Evolutionary conservation across 176 grass and related monocot species (phyloP).

Genomic region (Rhynchospora tenuis): DNA sequence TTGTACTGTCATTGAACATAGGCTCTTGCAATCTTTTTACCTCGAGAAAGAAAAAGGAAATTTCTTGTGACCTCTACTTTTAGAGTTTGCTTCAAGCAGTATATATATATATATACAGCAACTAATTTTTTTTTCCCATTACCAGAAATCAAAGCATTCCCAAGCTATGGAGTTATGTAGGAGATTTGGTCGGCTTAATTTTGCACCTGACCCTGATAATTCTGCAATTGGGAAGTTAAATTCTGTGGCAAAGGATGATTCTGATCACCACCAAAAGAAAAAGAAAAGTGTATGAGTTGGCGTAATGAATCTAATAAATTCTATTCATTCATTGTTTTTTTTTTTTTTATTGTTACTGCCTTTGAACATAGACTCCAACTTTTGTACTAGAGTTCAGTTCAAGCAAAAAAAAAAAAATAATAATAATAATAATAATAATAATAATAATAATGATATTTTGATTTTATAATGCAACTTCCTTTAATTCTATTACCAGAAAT

Average conservation of each 20-base stretch:
- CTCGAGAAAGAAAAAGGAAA: too few species aligned
- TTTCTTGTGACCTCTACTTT: too few species aligned
- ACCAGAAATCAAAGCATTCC: constrained; percentile 4
- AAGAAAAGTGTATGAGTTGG: not conserved
- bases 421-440: too few species aligned
- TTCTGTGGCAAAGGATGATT: constrained; percentile 1
- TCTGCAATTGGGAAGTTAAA: constrained; percentile 17
- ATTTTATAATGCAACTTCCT: not conserved
- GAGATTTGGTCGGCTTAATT: constrained; percentile 7
- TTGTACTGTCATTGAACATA: too few species aligned
- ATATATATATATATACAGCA: too few species aligned
- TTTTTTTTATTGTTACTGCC: not conserved
- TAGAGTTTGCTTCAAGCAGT: too few species aligned
- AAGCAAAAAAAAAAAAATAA: not conserved
- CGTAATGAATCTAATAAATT: not conserved
- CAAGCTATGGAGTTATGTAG: not conserved
- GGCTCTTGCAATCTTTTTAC: too few species aligned
- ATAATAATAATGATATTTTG: too few species aligned
- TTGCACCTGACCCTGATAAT: not conserved
- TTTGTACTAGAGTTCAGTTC: not conserved
- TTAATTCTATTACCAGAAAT: not conserved
- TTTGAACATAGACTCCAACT: not conserved
- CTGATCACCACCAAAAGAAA: constrained; percentile 8
- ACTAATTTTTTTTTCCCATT: not conserved
- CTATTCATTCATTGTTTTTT: not conserved